phyloP scores from a whole-genome alignment of 1,284 basidiomycete species.

The Ustilago cynodontis region DNA sequence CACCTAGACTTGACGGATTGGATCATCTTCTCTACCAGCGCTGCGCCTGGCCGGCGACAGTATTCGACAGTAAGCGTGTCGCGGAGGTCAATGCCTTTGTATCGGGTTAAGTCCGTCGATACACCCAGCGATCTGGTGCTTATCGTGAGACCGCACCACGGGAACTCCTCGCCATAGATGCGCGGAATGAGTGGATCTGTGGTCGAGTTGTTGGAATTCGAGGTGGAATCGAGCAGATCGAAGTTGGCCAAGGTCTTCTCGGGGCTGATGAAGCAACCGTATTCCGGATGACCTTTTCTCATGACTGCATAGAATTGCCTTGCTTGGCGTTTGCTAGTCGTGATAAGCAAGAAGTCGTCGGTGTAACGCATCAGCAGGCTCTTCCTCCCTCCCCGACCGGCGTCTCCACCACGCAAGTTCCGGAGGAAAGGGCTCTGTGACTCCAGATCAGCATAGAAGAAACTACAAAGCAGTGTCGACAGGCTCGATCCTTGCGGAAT shows the following conservation, averaged over 20 bases:
- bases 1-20: conserved; percentile 54
- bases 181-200: conserved; percentile 57
- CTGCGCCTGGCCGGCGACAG: conserved; percentile 56
- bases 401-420: conserved; percentile 73
- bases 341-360: conserved; percentile 93
- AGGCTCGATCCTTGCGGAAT: conserved; percentile 96
- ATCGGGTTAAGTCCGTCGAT: conserved; percentile 56
- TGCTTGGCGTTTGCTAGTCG: conserved; percentile 78
- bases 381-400: neutral
- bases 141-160: conserved; percentile 67
- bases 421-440: conserved; percentile 72
- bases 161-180: conserved; percentile 51
- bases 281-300: conserved; percentile 80
- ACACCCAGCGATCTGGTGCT: conserved; percentile 53
- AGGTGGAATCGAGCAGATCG: conserved; percentile 77
- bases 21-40: conserved; percentile 64
- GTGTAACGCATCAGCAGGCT: conserved; percentile 78
- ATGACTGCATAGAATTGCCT: conserved; percentile 81
- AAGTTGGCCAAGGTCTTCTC: conserved; percentile 90
- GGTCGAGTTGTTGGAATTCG: neutral
- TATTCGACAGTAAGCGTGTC: conserved; percentile 69
- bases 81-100: conserved; percentile 57
- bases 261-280: conserved; percentile 88
- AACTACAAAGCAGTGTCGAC: conserved; percentile 82
- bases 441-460: conserved; percentile 92